phyloP scores from a whole-genome alignment of 1,284 basidiomycete species.

The Sparassis latifolia region DNA sequence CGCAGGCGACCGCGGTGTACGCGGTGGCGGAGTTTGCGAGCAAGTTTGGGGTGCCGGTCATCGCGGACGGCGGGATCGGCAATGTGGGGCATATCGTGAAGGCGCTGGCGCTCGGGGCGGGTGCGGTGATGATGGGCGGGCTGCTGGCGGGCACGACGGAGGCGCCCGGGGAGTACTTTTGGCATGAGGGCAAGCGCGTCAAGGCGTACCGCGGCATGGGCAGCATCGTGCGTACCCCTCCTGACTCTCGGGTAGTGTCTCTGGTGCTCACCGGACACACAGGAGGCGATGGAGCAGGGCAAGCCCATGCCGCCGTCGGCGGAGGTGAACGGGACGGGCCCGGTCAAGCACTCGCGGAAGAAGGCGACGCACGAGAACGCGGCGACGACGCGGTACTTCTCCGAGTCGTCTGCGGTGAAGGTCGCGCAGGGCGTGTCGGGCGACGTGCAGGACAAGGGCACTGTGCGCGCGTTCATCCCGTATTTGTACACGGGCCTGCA shows the following conservation, averaged over 20 bases:
- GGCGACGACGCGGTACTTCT: constrained; percentile 96
- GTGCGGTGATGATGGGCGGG: constrained; percentile 98
- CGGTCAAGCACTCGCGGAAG: constrained; percentile 37
- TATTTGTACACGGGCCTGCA: constrained; percentile 92
- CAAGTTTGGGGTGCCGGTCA: constrained; percentile 94
- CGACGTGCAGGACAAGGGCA: constrained; percentile 97
- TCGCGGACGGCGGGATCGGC: constrained; percentile 95
- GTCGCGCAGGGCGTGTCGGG: constrained; percentile 97
- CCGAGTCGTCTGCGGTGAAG: constrained; percentile 91
- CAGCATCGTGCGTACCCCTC: constrained; percentile 44
- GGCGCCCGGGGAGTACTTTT: constrained; percentile 98
- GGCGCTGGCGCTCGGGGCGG: constrained; percentile 89
- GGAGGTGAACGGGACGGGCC: constrained; percentile 19
- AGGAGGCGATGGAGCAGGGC: constrained; percentile 92
- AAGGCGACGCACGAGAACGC: constrained; percentile 78
- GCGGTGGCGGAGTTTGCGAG: constrained; percentile 91
- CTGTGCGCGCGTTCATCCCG: constrained; percentile 84
- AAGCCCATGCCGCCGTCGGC: constrained; percentile 35
- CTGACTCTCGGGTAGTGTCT: background rate
- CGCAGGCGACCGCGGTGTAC: constrained; percentile 95
- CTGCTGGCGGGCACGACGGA: constrained; percentile 95
- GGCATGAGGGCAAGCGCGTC: constrained; percentile 97
- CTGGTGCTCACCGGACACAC: background rate
- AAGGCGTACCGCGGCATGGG: constrained; percentile 99
- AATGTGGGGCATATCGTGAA: constrained; percentile 99